Conservation (phyloP, 148 eudicot species). For the Rhododendron mucronatum region DNA sequence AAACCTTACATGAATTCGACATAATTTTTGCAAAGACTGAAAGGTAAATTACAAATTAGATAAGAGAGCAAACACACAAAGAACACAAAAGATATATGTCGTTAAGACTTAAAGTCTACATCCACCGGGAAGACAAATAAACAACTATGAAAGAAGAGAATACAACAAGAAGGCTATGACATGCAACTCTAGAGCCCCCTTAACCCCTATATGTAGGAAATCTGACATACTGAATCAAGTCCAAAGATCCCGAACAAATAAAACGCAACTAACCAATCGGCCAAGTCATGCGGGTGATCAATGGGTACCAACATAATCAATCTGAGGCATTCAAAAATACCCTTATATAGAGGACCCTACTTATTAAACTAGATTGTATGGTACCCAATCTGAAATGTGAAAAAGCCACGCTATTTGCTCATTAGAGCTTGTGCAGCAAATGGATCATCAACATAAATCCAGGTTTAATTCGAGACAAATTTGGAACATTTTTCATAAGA, state of each 20-base stretch:
- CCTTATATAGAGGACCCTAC: not conserved
- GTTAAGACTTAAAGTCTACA: not conserved
- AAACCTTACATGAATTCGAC: not conserved
- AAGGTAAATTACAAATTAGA: not conserved
- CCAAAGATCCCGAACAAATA: not conserved
- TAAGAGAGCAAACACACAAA: not conserved
- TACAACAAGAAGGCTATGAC: not conserved
- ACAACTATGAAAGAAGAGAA: not conserved
- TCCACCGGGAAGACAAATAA: not conserved
- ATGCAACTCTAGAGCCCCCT: not conserved
- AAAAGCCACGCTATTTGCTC: not conserved
- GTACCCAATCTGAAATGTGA: not conserved
- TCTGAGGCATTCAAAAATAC: not conserved
- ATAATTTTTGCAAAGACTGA: no score
- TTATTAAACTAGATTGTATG: not conserved
- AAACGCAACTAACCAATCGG: no score
- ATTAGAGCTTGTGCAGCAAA: not conserved
- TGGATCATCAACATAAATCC: not conserved
- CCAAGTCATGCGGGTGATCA: not conserved
- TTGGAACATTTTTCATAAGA: not conserved
- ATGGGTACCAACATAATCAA: not conserved
- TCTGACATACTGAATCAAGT: not conserved
- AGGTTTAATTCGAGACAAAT: not conserved
- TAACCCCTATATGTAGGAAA: no score
- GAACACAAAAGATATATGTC: not conserved